Conservation (phyloP, 495 filamentous ascomycete species). For the Xylona heveae region DNA sequence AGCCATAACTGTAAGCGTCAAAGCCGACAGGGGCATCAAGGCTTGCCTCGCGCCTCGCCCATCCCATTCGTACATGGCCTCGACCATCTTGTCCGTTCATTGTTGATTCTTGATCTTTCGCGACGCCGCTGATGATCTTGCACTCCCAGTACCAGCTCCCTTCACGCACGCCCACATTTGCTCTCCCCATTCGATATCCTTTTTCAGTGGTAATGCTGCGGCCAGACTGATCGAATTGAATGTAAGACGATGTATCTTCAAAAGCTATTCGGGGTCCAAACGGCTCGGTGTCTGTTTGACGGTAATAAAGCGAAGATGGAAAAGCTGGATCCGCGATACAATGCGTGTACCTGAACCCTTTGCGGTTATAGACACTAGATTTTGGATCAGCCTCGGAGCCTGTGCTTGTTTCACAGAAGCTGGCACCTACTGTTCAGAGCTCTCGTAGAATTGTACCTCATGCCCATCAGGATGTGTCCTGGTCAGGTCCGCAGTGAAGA, state of each 20-base stretch:
- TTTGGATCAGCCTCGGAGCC: slow-evolving; percentile 19
- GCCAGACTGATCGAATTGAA: slow-evolving; percentile 40
- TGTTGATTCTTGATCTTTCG: background rate
- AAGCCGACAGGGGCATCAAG: slow-evolving; percentile 86
- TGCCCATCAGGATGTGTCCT: slow-evolving; percentile 21
- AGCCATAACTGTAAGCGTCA: slow-evolving; percentile 89
- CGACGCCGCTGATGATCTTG: slow-evolving; percentile 54
- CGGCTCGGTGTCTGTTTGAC: slow-evolving; percentile 67
- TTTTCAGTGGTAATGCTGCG: slow-evolving; percentile 52
- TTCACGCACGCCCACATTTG: slow-evolving; percentile 81
- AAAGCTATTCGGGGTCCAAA: slow-evolving; percentile 68
- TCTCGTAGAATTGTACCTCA: slow-evolving; percentile 34
- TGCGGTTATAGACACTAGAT: slow-evolving; percentile 64
- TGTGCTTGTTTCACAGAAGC: slow-evolving; percentile 17
- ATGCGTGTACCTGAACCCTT: slow-evolving; percentile 74
- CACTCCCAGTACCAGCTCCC: slow-evolving; percentile 90
- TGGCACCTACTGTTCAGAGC: slow-evolving; percentile 36
- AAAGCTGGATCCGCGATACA: slow-evolving; percentile 79
- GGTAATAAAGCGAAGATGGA: slow-evolving; percentile 69
- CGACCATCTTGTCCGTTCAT: slow-evolving; percentile 10
- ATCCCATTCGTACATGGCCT: slow-evolving; percentile 79
- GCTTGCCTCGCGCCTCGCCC: slow-evolving; percentile 73
- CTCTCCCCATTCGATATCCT: slow-evolving; percentile 63
- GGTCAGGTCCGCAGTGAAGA: slow-evolving; percentile 28
- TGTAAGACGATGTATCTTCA: slow-evolving; percentile 68